Base-by-base conservation (phyloP, 1,139 yeast species). In the Hansenula sp. region DNA sequence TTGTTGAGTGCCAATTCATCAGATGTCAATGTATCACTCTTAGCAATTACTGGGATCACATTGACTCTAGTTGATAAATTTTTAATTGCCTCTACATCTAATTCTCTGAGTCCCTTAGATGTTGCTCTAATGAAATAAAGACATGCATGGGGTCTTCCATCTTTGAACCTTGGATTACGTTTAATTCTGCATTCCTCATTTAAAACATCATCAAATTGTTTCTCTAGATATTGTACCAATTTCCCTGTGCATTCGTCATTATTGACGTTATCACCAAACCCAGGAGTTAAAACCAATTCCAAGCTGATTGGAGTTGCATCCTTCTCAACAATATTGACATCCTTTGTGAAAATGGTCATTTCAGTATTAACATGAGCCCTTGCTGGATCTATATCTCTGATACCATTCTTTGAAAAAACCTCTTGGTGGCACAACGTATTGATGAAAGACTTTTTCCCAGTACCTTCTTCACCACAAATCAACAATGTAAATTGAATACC, bases 91-190 rank as follows among this genome's bases (percentile, higher is more conserved):
- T 64, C 65, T 29, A 79, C 64, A 45, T 66, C 71, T 37, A 60
- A 67, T 59, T 71, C 74, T 38, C 71, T 60, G 29, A 73, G 56
- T 18, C 80, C 80, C 50, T 71, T 75, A 22, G 77, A 72, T 1
- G 76, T 77, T 17, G 86, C 77, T 41, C 73, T 69, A 32, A 82
- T 64, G 50, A 82, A 79, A 53, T 79, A 79, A 32, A 82, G 54
- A 40, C 81, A 75, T 19, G 71, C 82, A 59, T 82, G 89, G 33
- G 82, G 75, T 46, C 88, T 63, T 19, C 73, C 71, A 57, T 82
- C 89, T 42, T 65, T 68, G 43, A 68, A 66, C 40, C 68, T 65
- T 12, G 79, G 71, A 47, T 73, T 72, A 55, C 89, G 69, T 46
- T 73, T 66, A 36, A 82, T 77, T 49, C 79, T 72, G 33, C 73